Evolutionary conservation across 1,284 basidiomycete genomes (phyloP).

Genomic region (Cutaneotrichosporon curvatum): DNA sequence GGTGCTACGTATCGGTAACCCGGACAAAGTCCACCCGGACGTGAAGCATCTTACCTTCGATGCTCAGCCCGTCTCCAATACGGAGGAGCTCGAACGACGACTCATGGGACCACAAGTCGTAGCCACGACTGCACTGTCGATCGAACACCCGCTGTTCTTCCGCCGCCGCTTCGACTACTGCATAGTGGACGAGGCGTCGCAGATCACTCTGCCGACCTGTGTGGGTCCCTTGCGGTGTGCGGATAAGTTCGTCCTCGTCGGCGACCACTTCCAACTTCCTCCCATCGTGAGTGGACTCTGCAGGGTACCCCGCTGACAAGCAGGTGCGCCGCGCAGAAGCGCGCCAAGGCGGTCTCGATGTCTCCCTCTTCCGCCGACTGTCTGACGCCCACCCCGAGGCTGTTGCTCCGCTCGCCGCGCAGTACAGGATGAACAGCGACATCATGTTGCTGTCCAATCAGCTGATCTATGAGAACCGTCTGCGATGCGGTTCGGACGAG

Average conservation of each 20-base stretch:
- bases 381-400: constrained; percentile 77
- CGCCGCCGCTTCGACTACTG: constrained; percentile 88
- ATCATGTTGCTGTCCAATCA: constrained; percentile 91
- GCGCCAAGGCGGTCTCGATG: constrained; percentile 74
- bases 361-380: constrained; percentile 81
- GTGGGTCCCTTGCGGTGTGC: constrained; percentile 86
- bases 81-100: constrained; percentile 70
- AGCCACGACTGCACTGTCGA: constrained; percentile 89
- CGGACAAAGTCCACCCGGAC: constrained; percentile 81
- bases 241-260: constrained; percentile 85
- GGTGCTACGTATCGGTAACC: constrained; percentile 79
- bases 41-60: constrained; percentile 64
- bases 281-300: constrained; percentile 62
- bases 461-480: constrained; percentile 72
- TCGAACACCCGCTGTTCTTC: constrained; percentile 81
- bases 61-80: constrained; percentile 54
- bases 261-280: constrained; percentile 94
- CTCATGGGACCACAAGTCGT: constrained; percentile 84
- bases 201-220: constrained; percentile 93
- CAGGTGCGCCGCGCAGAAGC: constrained; percentile 76
- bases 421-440: constrained; percentile 95
- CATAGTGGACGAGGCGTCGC: constrained; percentile 96
- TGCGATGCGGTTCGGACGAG: constrained; percentile 67
- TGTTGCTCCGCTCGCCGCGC: constrained; percentile 72
- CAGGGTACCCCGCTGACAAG: not conserved